Conservation (phyloP, 2,329 filamentous ascomycete genomes). For the Magnaporthales sp. region DNA sequence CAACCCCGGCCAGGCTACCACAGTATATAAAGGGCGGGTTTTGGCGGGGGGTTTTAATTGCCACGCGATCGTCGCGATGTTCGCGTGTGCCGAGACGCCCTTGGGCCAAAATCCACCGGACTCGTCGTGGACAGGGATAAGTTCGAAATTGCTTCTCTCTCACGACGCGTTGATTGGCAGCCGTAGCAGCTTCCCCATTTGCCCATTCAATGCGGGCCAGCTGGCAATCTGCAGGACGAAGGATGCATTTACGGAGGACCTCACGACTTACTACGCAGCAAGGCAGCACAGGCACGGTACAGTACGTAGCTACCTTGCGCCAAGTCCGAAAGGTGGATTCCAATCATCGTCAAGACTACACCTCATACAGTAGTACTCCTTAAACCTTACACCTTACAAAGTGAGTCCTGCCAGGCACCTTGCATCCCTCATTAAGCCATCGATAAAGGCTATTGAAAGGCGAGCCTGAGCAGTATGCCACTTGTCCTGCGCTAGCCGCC, state of each 20-base stretch:
- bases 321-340: background rate
- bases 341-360: background rate
- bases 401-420: background rate
- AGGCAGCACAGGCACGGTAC: too few relatives aligned
- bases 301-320: background rate
- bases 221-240: background rate
- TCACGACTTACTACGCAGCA: too few relatives aligned
- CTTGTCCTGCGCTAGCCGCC: background rate
- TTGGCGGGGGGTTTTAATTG: background rate
- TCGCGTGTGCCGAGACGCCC: background rate
- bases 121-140: background rate
- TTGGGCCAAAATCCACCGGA: background rate
- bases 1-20: background rate
- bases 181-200: background rate
- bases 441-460: background rate
- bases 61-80: background rate
- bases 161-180: constrained; percentile 7
- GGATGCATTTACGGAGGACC: background rate
- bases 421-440: background rate
- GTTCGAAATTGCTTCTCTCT: background rate
- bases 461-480: background rate
- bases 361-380: background rate
- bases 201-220: background rate
- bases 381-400: too few relatives aligned
- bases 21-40: background rate